Percentiles rank a stretch among this genome's conserved stretches.
These are phyloP conservation scores for Bullera alba DNA, from an alignment of 768 basidiomycete genomes.

Conservation along the genomic window DNA sequence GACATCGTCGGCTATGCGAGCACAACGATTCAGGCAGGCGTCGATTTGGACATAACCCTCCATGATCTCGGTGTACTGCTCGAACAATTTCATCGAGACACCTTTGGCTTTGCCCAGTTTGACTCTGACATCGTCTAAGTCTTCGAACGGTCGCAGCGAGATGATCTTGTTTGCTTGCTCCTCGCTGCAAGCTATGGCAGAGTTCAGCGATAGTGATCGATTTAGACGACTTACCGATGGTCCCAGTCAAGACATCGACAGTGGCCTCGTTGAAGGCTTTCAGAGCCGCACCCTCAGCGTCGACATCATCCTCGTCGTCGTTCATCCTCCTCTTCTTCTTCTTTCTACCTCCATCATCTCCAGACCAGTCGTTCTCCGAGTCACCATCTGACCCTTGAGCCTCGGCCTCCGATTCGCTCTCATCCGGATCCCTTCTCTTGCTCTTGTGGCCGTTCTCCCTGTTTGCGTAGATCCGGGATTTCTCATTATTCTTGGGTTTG, in stretches of 20 bases:
- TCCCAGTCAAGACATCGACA: conserved; percentile 47
- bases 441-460: conserved; percentile 8
- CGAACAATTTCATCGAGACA: conserved; percentile 81
- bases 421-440: conserved; percentile 34
- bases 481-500: conserved; percentile 34
- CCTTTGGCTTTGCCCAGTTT: conserved; percentile 91
- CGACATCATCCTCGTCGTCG: conserved; percentile 30
- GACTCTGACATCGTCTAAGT: conserved; percentile 62
- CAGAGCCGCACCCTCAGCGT: conserved; percentile 43
- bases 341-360: conserved; percentile 24
- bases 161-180: conserved; percentile 77
- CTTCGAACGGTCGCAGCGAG: conserved; percentile 69
- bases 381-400: conserved; percentile 16
- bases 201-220: neutral
- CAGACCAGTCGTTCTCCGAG: conserved; percentile 33
- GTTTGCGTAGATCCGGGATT: conserved; percentile 41
- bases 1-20: conserved; percentile 70
- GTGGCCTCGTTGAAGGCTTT: conserved; percentile 49
- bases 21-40: conserved; percentile 77
- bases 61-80: conserved; percentile 79
- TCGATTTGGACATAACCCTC: conserved; percentile 73
- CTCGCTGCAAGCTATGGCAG: conserved; percentile 54
- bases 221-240: conserved; percentile 46
- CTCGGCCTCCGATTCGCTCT: conserved; percentile 23
- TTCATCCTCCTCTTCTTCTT: conserved; percentile 15